Percentiles rank a stretch among this genome's conserved stretches.
These are phyloP conservation scores for Podospora australis DNA, from an alignment of 495 filamentous ascomycete genomes.

Conservation along the genomic window DNA sequence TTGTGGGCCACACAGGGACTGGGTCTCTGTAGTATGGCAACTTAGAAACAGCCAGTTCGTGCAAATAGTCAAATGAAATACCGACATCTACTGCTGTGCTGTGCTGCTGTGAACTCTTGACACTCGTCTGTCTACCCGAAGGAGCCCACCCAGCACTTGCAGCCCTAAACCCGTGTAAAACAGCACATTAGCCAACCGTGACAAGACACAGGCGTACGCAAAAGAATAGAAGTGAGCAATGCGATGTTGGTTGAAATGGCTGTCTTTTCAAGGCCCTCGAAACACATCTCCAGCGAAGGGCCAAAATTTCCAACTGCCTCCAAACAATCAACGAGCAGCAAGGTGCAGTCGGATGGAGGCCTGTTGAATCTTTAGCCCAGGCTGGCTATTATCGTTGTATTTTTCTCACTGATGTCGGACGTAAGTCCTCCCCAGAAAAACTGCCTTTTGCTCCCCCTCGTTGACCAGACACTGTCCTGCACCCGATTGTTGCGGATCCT, in stretches of 20 bases:
- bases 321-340: not conserved
- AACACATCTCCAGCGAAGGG: not conserved
- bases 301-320: not conserved
- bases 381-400: conserved; percentile 20
- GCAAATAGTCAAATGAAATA: no score
- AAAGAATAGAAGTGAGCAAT: not conserved
- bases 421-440: conserved; percentile 9
- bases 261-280: not conserved
- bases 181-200: no score
- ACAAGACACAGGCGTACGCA: not conserved
- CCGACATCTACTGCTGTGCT: no score
- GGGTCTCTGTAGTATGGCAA: no score
- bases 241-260: not conserved
- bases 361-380: conserved; percentile 19
- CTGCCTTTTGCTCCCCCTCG: conserved; percentile 15
- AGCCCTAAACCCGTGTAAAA: no score
- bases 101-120: no score
- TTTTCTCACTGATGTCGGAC: conserved; percentile 17
- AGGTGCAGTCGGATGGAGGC: conserved; percentile 1
- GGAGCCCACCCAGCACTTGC: no score
- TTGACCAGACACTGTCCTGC: conserved; percentile 18
- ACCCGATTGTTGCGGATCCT: conserved; percentile 25
- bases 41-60: no score
- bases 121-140: no score
- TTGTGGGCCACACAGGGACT: no score